Evolutionary conservation across 2,329 filamentous ascomycete genomes (phyloP), one percentile per base, ranked within the genome.

Genomic region (Cladosporium sp.): DNA sequence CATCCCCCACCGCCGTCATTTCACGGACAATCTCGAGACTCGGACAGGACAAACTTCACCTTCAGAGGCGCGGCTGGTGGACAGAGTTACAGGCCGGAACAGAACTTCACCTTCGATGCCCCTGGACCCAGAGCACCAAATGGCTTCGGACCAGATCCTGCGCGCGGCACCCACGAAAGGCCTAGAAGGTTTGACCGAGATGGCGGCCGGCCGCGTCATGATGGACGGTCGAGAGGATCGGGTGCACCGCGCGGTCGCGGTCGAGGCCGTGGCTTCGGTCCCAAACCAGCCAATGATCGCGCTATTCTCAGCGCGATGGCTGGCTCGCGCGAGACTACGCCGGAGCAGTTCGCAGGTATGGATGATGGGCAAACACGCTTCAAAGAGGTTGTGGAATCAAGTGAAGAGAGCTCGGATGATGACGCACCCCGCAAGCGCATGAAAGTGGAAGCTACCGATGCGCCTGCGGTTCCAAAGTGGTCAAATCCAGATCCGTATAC

Each of bases 401-500:
- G 71, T 50, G 71, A 73, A 48, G 66, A 64, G 37, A 70, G 71
- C 9, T 72, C 69, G 61, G 69, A 72, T n/a, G 62, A 64, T 3
- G 66, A 66, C 10, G 62, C 58, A 10, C 62, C 67, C 13, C 62
- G 64, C 24, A 73, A 72, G 61, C 68, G 71, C 25, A 59, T 59
- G 34, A 71, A 68, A 53, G 17, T 53, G n/a, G 47, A 50, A 22
- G 24, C 45, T 20, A 60, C 61, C 12, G 57, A 61, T 13, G 55
- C 57, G 19, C 42, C 58, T 10, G 60, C 57, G 35, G 69, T 59
- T 20, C 91, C 91, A 3, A 91, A 89, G 71, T 97, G 93, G 93
- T 96, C 91, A 4, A 97, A 97, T 65, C 92, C 93, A 3, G 93
- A 97, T 70, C 91, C 92, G 0, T 97, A 97, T 73, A 96, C 90